Base-by-base conservation (phyloP, 2,329 filamentous ascomycete species). In the Colletotrichum euphorbiae region DNA sequence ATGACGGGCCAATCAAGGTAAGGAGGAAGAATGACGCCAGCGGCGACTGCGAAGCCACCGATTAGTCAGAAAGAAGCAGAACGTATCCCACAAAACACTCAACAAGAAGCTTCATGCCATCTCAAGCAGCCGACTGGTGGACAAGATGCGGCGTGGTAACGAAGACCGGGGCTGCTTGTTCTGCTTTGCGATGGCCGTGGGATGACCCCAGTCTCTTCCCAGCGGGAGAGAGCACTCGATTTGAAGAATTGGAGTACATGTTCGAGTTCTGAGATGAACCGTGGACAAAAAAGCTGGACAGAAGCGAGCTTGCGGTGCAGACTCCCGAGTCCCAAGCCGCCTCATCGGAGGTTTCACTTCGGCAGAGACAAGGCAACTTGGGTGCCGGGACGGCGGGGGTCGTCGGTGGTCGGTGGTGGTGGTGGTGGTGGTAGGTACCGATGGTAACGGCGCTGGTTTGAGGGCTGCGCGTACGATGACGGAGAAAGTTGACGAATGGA, bases 311-410 rank as follows among this genome's bases (percentile, higher is more conserved):
- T 50, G 33, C 21, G 38, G 50, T 62, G 12, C 28, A 19, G 19
- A 33, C 17, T 55, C 46, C 21, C 48, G 43, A 19, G 19, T 55
- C 46, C 21, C 48, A 48, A 19, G 19, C 61, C 62, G 55, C 48
- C 21, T 19, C 61, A 21, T 69, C 66, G 66, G 66, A 69, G 66
- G 66, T 65, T 69, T 69, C 66, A 69, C 46, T 60, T 66, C 66
- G 66, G 66, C 48, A 69, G 54, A 65, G 61, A 54, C 42, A 68
- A 65, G 54, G 61, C 66, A 60, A 61, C 59, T 51, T 50, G 46
- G 54, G 48, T 69, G 62, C 61, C 66, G 61, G 66, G 62, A 45
- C 61, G 48, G 66, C 48, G 28, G 28, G 28, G 6, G 28, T 48
- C 62, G 21, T 21, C 55, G 61, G 38, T 54, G 48, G 40, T 67